Evolutionary conservation across 1,284 basidiomycete genomes (phyloP), one percentile per base, ranked within the genome.

Genomic region (Ceratobasidium sp.): DNA sequence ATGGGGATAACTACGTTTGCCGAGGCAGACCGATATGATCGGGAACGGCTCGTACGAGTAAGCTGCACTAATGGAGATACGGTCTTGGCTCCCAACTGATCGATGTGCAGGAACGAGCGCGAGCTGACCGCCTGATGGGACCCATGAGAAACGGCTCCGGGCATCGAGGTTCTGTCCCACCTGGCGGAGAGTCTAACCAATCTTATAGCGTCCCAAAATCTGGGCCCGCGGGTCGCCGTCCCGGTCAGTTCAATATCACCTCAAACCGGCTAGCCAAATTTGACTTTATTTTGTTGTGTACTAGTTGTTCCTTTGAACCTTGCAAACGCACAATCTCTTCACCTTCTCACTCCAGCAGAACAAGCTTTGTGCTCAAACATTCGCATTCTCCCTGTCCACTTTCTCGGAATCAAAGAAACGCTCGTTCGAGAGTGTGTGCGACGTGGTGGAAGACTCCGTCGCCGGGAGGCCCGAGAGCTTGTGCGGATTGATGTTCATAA

Each of bases 401-500:
- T 96, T 80, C 87, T 97, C 57, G 88, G 91, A 72, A 92, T 97
- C 82, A 97, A 97, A 80, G 94, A 97, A 81, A 92, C 91, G 8
- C 87, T 97, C 53, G 89, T 97, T 28, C 88, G 94, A 41, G 96
- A 97, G 81, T 96, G 94, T 78, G 92, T 93, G 6, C 86, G 94
- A n/a, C 85, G 93, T 71, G 91, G 92, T 36, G 95, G 94, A 14
- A 90, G 92, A 80, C 84, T 97, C 32, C 89, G 92, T 61, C 85
- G 92, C 23, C 85, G 93, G 70, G 94, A 96, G 80, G 93, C 94
- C 18, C 86, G 92, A 71, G 92, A 94, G 79, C 84, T 96, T 75
- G 89, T 96, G 78, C 94, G 94, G 80, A 93, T 96, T 76, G 94
- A 96, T 80, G 93, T 94, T 73, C 94, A 94, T 81, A 96, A 96